Evolutionary conservation across 2,329 filamentous ascomycete species (phyloP).

Genomic region (Penicillium sp.): DNA sequence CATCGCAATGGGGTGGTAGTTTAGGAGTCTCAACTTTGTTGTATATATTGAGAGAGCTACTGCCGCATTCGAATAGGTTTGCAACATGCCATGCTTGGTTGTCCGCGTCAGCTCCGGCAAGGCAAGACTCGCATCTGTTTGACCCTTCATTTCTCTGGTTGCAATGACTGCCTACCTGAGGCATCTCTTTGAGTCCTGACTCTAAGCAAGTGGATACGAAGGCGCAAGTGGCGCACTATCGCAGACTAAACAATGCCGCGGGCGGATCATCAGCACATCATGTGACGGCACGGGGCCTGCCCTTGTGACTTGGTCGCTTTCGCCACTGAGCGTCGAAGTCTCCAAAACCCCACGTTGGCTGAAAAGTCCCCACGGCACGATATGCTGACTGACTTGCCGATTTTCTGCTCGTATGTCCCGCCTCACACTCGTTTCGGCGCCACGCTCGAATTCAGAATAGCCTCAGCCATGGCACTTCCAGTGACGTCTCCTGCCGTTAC

Average conservation of each 20-base stretch:
- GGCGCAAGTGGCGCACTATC: neutral
- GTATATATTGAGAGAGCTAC: neutral
- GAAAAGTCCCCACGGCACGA: neutral
- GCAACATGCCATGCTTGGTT: slow-evolving; percentile 3
- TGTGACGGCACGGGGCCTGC: slow-evolving; percentile 25
- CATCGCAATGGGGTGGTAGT: no score
- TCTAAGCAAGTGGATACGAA: neutral
- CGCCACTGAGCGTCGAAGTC: slow-evolving; percentile 6
- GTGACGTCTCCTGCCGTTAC: neutral
- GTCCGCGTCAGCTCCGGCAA: slow-evolving; percentile 12
- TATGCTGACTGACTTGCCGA: neutral
- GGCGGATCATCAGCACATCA: slow-evolving; percentile 26
- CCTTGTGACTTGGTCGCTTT: slow-evolving; percentile 28
- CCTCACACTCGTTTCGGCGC: slow-evolving; percentile 3
- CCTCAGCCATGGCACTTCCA: neutral
- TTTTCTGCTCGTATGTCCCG: slow-evolving; percentile 1
- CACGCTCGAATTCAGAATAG: slow-evolving; percentile 10
- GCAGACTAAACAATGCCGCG: slow-evolving; percentile 14
- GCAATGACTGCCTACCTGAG: neutral
- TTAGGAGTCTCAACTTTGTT: neutral
- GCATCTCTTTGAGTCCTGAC: neutral
- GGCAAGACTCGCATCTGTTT: neutral
- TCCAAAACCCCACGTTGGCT: slow-evolving; percentile 6
- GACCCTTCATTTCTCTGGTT: neutral
- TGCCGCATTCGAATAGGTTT: neutral